Percentiles rank a stretch among this genome's conserved stretches.
Conservation (phyloP, 2,329 filamentous ascomycete species). For the Apiospora saccharicola region DNA sequence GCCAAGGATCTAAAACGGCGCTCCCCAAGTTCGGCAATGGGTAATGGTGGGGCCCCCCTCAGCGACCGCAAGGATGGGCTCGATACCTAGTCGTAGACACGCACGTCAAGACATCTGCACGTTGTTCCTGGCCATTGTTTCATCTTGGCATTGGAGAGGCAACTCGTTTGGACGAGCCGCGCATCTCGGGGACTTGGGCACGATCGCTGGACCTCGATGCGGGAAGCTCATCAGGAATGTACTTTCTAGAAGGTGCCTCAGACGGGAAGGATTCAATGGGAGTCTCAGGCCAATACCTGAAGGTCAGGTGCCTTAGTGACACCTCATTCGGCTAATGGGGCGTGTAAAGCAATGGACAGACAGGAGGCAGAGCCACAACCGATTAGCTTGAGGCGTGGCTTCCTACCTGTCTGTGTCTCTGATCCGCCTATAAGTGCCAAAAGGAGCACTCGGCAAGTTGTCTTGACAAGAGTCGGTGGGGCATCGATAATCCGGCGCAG, state of each 20-base stretch:
- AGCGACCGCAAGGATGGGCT: background rate
- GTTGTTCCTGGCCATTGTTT: slow-evolving; percentile 14
- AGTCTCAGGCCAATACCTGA: background rate
- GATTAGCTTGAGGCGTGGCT: background rate
- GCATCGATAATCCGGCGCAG: too few relatives aligned
- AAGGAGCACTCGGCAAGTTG: background rate
- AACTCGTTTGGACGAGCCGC: background rate
- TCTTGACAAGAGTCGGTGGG: background rate
- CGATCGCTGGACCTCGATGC: background rate
- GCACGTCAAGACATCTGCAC: background rate
- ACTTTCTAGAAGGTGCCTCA: background rate
- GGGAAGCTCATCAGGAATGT: background rate
- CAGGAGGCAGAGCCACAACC: background rate
- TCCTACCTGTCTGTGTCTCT: background rate
- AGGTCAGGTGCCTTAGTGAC: background rate
- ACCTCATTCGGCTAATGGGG: background rate
- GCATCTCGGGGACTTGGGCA: background rate
- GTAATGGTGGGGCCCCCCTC: background rate
- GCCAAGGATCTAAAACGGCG: background rate
- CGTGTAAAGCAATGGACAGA: background rate
- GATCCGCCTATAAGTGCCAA: background rate
- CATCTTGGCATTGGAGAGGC: background rate
- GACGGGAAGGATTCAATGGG: background rate
- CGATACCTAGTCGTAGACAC: too few relatives aligned
- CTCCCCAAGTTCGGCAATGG: background rate